Evolutionary conservation across 2,329 filamentous ascomycete genomes (phyloP).

Genomic region (Tolypocladium amazonense): DNA sequence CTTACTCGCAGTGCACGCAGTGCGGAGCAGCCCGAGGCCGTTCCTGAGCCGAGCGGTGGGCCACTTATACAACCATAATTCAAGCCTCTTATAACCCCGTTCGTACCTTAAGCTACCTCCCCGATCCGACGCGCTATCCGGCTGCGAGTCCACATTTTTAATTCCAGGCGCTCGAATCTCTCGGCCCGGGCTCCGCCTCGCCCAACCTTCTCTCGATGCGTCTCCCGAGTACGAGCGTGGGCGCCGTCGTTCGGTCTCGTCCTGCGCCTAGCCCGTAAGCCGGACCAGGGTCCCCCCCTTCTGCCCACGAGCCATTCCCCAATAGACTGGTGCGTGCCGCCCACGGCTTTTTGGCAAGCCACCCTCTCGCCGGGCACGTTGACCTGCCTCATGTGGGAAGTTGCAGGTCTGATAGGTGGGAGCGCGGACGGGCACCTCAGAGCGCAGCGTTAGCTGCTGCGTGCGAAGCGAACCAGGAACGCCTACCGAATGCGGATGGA

Average conservation of each 20-base stretch:
- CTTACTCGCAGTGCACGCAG: not conserved
- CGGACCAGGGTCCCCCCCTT: not conserved
- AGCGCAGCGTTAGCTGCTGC: too few species aligned
- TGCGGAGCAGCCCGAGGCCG: not conserved
- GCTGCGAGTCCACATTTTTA: not conserved
- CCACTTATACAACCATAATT: not conserved
- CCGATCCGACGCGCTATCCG: not conserved
- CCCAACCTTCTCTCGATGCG: not conserved
- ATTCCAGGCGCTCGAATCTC: not conserved
- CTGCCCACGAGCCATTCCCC: not conserved
- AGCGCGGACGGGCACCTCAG: constrained; percentile 1
- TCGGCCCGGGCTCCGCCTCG: not conserved
- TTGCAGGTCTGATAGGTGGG: constrained; percentile 16
- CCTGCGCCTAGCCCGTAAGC: not conserved
- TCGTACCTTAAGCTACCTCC: not conserved
- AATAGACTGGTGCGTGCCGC: not conserved
- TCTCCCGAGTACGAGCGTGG: not conserved
- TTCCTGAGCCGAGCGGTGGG: not conserved
- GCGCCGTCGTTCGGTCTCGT: not conserved
- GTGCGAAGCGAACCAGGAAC: not conserved
- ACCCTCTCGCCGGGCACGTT: not conserved
- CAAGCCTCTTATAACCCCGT: not conserved
- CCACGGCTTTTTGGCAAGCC: not conserved
- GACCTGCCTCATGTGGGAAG: constrained; percentile 18
- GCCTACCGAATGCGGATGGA: not conserved